Evolutionary conservation across 1,284 basidiomycete species (phyloP).

Genomic region (Coniferiporia sulphurascens): DNA sequence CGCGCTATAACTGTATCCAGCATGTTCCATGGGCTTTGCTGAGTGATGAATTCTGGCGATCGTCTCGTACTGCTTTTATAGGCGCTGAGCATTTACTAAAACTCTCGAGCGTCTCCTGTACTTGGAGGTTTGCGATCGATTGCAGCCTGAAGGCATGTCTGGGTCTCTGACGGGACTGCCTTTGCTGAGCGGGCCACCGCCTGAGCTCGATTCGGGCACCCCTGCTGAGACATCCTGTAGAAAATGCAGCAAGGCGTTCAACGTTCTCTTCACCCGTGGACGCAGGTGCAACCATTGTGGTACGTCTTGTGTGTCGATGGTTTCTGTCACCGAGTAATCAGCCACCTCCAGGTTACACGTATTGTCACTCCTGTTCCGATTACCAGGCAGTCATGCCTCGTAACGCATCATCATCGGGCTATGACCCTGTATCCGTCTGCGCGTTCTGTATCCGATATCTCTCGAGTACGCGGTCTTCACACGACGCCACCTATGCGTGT

Average conservation of each 20-base stretch:
- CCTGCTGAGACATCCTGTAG: slow-evolving; percentile 48
- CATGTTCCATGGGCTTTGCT: slow-evolving; percentile 6
- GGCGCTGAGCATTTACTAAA: not conserved
- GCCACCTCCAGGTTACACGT: slow-evolving; percentile 50
- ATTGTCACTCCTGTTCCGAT: slow-evolving; percentile 68
- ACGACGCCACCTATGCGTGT: not conserved
- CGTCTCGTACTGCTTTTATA: not conserved
- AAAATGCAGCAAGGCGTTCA: slow-evolving; percentile 74
- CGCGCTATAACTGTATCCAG: not conserved
- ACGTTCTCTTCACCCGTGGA: slow-evolving; percentile 55
- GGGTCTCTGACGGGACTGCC: slow-evolving; percentile 46
- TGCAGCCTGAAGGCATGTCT: not conserved
- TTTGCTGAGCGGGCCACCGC: slow-evolving; percentile 58
- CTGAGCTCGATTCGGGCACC: slow-evolving; percentile 33
- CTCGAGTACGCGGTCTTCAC: slow-evolving; percentile 43
- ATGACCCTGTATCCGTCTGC: slow-evolving; percentile 61
- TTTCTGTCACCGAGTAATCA: not conserved
- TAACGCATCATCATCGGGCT: slow-evolving; percentile 43
- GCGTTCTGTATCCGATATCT: slow-evolving; percentile 67
- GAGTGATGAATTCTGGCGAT: not conserved
- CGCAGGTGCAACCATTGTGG: slow-evolving; percentile 73
- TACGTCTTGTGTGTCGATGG: slow-evolving; percentile 31
- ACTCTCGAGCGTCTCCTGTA: not conserved
- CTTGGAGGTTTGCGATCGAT: not conserved
- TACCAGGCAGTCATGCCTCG: slow-evolving; percentile 73